Conservation (phyloP, 495 filamentous ascomycete species). For the Aspergillus affinis region DNA sequence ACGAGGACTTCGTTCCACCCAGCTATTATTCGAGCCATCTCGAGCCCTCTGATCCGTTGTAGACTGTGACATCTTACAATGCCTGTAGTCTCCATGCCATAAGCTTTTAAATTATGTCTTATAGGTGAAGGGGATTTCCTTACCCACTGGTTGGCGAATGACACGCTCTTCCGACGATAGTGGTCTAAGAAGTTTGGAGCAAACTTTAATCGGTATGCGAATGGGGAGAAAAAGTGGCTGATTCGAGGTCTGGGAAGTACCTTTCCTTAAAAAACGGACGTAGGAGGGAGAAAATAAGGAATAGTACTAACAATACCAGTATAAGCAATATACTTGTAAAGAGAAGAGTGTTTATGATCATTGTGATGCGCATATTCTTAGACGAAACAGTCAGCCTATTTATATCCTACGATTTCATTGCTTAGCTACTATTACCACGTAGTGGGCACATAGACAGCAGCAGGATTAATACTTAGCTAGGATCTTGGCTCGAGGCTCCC, state of each 20-base stretch:
- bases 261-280: background rate
- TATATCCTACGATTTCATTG: background rate
- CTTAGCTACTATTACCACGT: background rate
- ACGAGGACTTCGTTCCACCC: background rate
- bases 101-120: background rate
- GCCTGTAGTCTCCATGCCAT: background rate
- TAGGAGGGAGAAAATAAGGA: background rate
- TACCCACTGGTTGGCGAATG: background rate
- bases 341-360: background rate
- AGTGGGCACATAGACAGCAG: background rate
- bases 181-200: background rate
- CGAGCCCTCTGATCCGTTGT: background rate
- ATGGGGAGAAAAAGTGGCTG: background rate
- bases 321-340: background rate
- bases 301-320: background rate
- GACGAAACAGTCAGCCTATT: background rate
- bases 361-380: background rate
- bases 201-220: background rate
- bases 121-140: background rate
- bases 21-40: background rate
- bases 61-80: background rate
- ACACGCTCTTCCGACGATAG: background rate
- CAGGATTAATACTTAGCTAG: background rate
- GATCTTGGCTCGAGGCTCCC: background rate
- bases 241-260: background rate